Evolutionary conservation across 2,329 filamentous ascomycete species (phyloP), one percentile per base, ranked within the genome.

Genomic region (Huntiella omanensis): DNA sequence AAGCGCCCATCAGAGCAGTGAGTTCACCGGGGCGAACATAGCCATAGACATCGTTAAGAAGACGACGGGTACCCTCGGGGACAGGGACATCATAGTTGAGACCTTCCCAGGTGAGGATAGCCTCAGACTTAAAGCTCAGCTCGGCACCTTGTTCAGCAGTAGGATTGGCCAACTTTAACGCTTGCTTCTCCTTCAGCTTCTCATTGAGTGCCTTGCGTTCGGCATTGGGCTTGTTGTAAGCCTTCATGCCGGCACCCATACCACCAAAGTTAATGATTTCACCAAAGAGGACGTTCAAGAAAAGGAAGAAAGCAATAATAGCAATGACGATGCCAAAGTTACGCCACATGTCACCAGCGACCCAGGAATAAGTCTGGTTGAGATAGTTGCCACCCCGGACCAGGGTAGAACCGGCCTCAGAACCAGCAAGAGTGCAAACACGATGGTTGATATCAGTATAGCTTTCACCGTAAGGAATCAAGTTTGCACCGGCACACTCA

Each of bases 101-200:
- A 52, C 82, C 69, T 58, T 88, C 82, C 81, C 85, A 94, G 0
- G 86, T 93, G 50, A 93, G 68, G n/a, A 85, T 67, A 33, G 77
- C 74, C 54, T 70, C 69, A 0, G 75, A 78, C 2, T 66, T 62
- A 49, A 78, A 74, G 35, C 60, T 70, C 33, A 78, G 61, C n/a
- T 73, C 66, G 3, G 65, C 60, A 0, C 62, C 62, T 6, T 64
- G 58, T 12, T 67, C 64, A n/a, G 40, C 45, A n/a, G 16, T 5
- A n/a, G 49, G 49, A 41, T 42, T 64, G 54, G 62, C 63, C 41
- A 70, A 67, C 35, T 71, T 70, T 43, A 66, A 65, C 3, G 76
- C 68, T 13, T 69, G 69, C 61, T 80, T 82, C 46, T 68, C 64
- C 7, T 63, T 55, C 1, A 86, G 66, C 19, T 71, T 70, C 34